phyloP scores from a whole-genome alignment of 768 basidiomycete genomes.

The Boletus rubroflammeus region DNA sequence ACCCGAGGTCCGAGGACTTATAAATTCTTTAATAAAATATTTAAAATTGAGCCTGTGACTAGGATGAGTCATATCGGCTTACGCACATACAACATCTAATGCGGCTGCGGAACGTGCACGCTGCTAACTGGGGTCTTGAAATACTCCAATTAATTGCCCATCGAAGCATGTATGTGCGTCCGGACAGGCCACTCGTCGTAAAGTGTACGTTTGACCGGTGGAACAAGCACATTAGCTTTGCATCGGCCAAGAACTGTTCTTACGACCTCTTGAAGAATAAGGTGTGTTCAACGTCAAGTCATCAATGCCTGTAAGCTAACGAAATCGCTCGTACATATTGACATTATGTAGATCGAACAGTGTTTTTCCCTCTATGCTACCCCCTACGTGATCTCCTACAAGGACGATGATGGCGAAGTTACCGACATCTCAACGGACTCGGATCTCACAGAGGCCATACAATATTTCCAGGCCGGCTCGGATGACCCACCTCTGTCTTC shows the following conservation, averaged over 20 bases:
- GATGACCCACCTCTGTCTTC: constrained; percentile 74
- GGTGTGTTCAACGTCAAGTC: constrained; percentile 42
- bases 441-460: constrained; percentile 83
- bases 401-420: constrained; percentile 84
- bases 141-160: constrained; percentile 1
- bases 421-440: constrained; percentile 63
- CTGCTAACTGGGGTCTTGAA: not conserved
- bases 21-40: too few relatives aligned
- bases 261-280: constrained; percentile 69
- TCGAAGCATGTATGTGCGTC: constrained; percentile 40
- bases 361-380: constrained; percentile 73
- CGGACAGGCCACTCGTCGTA: constrained; percentile 76
- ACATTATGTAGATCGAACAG: constrained; percentile 65
- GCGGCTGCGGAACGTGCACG: constrained; percentile 28
- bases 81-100: not conserved
- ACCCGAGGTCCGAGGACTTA: too few relatives aligned
- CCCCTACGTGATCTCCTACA: constrained; percentile 73
- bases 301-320: not conserved
- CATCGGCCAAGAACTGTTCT: constrained; percentile 73
- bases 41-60: not conserved
- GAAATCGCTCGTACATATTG: not conserved
- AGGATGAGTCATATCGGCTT: constrained; percentile 6
- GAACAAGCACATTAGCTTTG: constrained; percentile 75
- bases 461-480: constrained; percentile 73
- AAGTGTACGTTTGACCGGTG: constrained; percentile 78